A percentile compares a stretch with the other conserved stretches of the same genome.
Evolutionary conservation across 306 rosid species (phyloP).

Genomic region (Vigna angularis): DNA sequence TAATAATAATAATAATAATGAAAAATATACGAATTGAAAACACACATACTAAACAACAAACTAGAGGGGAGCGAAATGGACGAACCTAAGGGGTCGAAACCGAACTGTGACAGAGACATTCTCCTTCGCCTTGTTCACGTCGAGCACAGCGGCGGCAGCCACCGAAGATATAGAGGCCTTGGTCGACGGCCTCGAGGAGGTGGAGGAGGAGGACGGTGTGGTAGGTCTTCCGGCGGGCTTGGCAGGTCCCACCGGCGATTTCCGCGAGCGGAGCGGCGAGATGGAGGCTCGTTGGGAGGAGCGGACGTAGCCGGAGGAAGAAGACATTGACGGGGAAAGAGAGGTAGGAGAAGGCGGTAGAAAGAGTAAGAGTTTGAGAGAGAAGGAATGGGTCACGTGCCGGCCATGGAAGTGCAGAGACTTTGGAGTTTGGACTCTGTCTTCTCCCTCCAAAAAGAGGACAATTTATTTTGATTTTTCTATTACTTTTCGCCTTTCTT

Average conservation of each 20-base stretch:
- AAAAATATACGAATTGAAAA: background rate
- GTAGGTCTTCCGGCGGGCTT: constrained; percentile 60
- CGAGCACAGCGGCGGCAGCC: constrained; percentile 31
- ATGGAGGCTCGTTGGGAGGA: constrained; percentile 64
- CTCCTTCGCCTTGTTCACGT: constrained; percentile 73
- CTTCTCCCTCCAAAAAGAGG: constrained; percentile 55
- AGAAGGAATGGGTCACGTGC: constrained; percentile 45
- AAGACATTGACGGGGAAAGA: constrained; percentile 56
- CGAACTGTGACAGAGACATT: constrained; percentile 88
- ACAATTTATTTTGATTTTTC: constrained; percentile 40
- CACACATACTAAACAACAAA: background rate
- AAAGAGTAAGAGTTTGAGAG: constrained; percentile 9
- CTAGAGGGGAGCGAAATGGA: background rate
- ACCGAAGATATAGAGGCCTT: constrained; percentile 58
- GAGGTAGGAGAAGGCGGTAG: constrained; percentile 11
- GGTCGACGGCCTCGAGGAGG: constrained; percentile 56
- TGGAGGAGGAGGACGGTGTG: constrained; percentile 63
- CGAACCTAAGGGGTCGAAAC: constrained; percentile 87
- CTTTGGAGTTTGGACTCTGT: constrained; percentile 49
- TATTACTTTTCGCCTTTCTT: background rate
- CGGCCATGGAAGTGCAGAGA: constrained; percentile 57
- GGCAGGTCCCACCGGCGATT: constrained; percentile 48
- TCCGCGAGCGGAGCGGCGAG: constrained; percentile 73
- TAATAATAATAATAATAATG: background rate
- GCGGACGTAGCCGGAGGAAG: constrained; percentile 50